A percentile compares a stretch with the other conserved stretches of the same genome.
Conservation (phyloP, 208 protist genomes). For the Leishmania lainsoni region DNA sequence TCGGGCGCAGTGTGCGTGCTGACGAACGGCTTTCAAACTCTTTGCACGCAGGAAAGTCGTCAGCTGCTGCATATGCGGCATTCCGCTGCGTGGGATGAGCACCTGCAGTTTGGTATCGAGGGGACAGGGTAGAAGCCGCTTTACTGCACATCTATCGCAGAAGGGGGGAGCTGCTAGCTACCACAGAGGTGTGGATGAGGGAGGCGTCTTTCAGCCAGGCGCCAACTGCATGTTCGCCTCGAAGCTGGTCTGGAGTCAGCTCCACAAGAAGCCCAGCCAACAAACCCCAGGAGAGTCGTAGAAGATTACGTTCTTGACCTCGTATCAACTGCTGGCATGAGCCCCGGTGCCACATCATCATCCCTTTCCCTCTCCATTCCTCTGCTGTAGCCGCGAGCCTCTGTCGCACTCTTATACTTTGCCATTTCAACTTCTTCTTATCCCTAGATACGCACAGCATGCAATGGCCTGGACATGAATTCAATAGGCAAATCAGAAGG, state of each 20-base stretch:
- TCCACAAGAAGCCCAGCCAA: conserved; percentile 39
- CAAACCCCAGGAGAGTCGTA: conserved; percentile 21
- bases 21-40: conserved; percentile 75
- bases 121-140: conserved; percentile 30
- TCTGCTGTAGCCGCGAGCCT: neutral
- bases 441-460: neutral
- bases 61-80: conserved; percentile 37
- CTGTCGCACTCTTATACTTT: neutral
- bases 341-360: neutral
- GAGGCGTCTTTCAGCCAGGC: conserved; percentile 27
- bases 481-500: neutral
- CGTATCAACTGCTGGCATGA: conserved; percentile 39
- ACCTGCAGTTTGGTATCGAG: conserved; percentile 68
- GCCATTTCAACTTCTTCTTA: neutral
- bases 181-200: conserved; percentile 42
- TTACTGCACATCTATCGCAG: conserved; percentile 55
- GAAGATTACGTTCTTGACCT: conserved; percentile 43
- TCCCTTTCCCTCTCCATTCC: neutral
- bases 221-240: conserved; percentile 39
- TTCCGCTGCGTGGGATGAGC: conserved; percentile 64
- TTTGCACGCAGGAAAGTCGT: conserved; percentile 47
- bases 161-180: conserved; percentile 45
- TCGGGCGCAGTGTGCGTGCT: conserved; percentile 52
- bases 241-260: conserved; percentile 38
- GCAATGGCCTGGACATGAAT: neutral